These are phyloP conservation scores for Trichosanthes truncata DNA, from an alignment of 306 rosid genomes.

Conservation along the genomic window DNA sequence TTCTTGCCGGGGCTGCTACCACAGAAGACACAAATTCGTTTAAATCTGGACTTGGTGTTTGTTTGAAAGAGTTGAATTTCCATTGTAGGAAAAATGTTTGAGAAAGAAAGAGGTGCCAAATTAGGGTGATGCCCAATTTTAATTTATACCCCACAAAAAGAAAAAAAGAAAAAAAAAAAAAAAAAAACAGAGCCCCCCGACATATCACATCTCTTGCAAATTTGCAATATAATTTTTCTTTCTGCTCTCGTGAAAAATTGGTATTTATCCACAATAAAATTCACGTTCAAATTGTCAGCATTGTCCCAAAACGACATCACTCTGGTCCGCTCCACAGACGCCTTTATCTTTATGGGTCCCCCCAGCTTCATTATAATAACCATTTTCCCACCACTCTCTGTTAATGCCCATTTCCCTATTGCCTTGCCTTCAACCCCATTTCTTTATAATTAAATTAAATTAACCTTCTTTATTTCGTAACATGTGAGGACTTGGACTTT, in stretches of 20 bases:
- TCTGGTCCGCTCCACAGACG: background rate
- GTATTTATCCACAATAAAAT: constrained; percentile 3
- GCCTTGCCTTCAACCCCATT: background rate
- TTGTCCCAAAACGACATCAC: constrained; percentile 2
- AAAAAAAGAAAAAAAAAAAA: background rate
- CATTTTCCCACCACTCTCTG: background rate
- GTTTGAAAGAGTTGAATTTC: background rate
- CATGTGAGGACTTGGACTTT: too few relatives aligned
- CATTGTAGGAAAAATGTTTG: background rate
- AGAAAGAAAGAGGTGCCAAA: background rate
- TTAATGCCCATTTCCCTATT: background rate
- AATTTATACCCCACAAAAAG: background rate
- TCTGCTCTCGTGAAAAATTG: constrained; percentile 14
- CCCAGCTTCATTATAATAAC: background rate
- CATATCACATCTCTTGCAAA: constrained; percentile 4
- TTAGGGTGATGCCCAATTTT: background rate
- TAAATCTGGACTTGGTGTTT: constrained; percentile 37
- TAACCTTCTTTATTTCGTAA: background rate
- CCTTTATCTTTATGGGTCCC: background rate
- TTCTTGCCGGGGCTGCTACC: constrained; percentile 80
- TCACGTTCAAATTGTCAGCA: background rate
- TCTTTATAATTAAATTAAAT: background rate
- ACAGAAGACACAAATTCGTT: constrained; percentile 78
- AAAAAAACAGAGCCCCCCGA: background rate
- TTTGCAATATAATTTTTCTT: background rate